Percentiles rank a stretch among this genome's conserved stretches.
Conservation (phyloP, 192 early-diverging fungal species). For the Umbelopsis sp. region DNA sequence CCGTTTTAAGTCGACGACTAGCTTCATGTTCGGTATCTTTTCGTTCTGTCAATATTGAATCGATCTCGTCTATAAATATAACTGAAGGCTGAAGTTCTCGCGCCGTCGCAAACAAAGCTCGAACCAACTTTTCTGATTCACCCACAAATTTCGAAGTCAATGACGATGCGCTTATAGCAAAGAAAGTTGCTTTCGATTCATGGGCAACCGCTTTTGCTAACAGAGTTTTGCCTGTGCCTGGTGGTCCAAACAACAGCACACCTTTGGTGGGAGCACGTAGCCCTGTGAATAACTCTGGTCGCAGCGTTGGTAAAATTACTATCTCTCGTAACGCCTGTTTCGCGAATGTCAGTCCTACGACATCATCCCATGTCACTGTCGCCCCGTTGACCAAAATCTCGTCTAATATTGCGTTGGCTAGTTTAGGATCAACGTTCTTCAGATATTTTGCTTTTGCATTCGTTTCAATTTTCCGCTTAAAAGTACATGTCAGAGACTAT, state of each 20-base stretch:
- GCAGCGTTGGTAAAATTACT: slow-evolving; percentile 80
- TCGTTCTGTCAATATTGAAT: slow-evolving; percentile 86
- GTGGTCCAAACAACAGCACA: slow-evolving; percentile 87
- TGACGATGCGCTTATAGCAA: slow-evolving; percentile 85
- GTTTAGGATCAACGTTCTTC: slow-evolving; percentile 45
- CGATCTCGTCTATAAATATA: slow-evolving; percentile 95
- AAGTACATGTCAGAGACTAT: too few species aligned
- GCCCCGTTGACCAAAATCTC: slow-evolving; percentile 67
- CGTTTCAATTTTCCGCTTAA: background rate
- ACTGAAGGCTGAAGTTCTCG: slow-evolving; percentile 84
- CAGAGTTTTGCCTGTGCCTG: slow-evolving; percentile 87
- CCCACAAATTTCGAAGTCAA: slow-evolving; percentile 96
- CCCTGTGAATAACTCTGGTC: slow-evolving; percentile 68
- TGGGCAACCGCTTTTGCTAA: slow-evolving; percentile 89
- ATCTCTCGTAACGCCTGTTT: slow-evolving; percentile 80
- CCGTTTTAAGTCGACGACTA: slow-evolving; percentile 89
- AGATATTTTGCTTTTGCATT: slow-evolving; percentile 19
- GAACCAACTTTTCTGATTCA: slow-evolving; percentile 93
- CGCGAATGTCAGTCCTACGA: slow-evolving; percentile 69
- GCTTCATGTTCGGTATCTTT: slow-evolving; percentile 91
- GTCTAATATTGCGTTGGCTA: slow-evolving; percentile 47
- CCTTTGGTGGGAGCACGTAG: slow-evolving; percentile 82
- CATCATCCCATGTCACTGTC: slow-evolving; percentile 79
- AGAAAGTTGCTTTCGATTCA: slow-evolving; percentile 83
- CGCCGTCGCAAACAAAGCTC: slow-evolving; percentile 91